Conservation (phyloP, 2,329 filamentous ascomycete species). For the Aspergillus sp. region DNA sequence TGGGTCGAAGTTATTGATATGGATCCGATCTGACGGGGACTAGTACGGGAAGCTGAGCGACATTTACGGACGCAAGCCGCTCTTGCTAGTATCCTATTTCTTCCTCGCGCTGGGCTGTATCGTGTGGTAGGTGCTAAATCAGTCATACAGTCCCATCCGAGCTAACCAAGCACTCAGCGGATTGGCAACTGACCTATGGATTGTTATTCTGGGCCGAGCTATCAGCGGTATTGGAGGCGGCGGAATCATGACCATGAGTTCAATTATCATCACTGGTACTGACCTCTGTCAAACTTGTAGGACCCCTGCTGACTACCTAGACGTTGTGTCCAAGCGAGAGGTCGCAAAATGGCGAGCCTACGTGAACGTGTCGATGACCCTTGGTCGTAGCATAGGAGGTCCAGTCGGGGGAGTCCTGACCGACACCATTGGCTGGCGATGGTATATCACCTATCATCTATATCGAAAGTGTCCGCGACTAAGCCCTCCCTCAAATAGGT, state of each 20-base stretch:
- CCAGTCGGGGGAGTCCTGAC: slow-evolving; percentile 61
- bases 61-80: slow-evolving; percentile 55
- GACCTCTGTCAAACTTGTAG: not conserved
- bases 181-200: slow-evolving; percentile 33
- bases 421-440: slow-evolving; percentile 65
- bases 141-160: too few species aligned
- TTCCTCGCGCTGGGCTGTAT: slow-evolving; percentile 52
- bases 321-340: slow-evolving; percentile 50
- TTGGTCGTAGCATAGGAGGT: slow-evolving; percentile 52
- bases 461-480: not conserved
- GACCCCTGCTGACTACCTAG: slow-evolving; percentile 17
- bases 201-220: slow-evolving; percentile 42
- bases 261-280: slow-evolving; percentile 47
- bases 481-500: slow-evolving; percentile 9
- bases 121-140: slow-evolving; percentile 18
- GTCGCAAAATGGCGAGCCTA: slow-evolving; percentile 51
- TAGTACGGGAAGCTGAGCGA: slow-evolving; percentile 58
- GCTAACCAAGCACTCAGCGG: slow-evolving; percentile 29
- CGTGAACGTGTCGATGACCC: slow-evolving; percentile 52
- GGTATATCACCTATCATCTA: slow-evolving; percentile 37
- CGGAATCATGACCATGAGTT: slow-evolving; percentile 45
- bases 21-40: too few species aligned
- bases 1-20: too few species aligned
- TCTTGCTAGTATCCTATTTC: slow-evolving; percentile 51
- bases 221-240: slow-evolving; percentile 46